A percentile compares a stretch with the other conserved stretches of the same genome.
phyloP scores from a whole-genome alignment of 2,329 filamentous ascomycete species.

The Bipolaris zeicola region DNA sequence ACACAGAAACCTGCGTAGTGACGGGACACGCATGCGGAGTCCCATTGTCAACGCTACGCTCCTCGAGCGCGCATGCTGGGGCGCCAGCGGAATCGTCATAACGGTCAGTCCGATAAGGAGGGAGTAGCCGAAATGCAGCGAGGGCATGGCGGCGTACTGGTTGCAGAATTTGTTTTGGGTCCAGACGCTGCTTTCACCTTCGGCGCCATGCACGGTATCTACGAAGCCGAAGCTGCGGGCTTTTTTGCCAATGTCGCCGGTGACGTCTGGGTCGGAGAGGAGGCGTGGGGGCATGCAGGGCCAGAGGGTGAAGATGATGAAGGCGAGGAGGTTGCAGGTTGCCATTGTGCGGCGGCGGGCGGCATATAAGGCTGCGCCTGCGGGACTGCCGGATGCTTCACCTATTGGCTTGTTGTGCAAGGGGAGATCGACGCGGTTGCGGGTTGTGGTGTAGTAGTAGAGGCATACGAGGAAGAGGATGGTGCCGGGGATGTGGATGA shows the following conservation, averaged over 20 bases:
- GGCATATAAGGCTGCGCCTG: conserved; percentile 61
- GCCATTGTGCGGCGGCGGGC: conserved; percentile 63
- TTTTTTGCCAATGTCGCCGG: conserved; percentile 61
- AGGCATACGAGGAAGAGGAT: conserved; percentile 71
- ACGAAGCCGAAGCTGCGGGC: conserved; percentile 65
- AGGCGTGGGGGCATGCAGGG: conserved; percentile 66
- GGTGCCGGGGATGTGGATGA: conserved; percentile 78
- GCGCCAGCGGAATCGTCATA: conserved; percentile 66
- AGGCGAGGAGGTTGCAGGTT: conserved; percentile 64
- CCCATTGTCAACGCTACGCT: conserved; percentile 32
- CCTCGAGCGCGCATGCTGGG: conserved; percentile 57
- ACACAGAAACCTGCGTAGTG: conserved; percentile 59
- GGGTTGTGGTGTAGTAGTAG: conserved; percentile 72
- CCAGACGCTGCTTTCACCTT: conserved; percentile 71
- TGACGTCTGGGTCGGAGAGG: conserved; percentile 59
- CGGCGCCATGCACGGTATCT: conserved; percentile 62
- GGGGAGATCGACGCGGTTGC: conserved; percentile 55
- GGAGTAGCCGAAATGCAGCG: conserved; percentile 76
- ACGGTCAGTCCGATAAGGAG: conserved; percentile 74
- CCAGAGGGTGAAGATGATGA: conserved; percentile 64
- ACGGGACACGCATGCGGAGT: conserved; percentile 50
- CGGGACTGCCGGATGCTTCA: conserved; percentile 47
- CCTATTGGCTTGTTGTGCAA: conserved; percentile 45
- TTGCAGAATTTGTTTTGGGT: conserved; percentile 76
- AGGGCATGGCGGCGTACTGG: conserved; percentile 79